phyloP scores from a whole-genome alignment of 176 grass and related monocot genomes.

The Zoysia pacifica region DNA sequence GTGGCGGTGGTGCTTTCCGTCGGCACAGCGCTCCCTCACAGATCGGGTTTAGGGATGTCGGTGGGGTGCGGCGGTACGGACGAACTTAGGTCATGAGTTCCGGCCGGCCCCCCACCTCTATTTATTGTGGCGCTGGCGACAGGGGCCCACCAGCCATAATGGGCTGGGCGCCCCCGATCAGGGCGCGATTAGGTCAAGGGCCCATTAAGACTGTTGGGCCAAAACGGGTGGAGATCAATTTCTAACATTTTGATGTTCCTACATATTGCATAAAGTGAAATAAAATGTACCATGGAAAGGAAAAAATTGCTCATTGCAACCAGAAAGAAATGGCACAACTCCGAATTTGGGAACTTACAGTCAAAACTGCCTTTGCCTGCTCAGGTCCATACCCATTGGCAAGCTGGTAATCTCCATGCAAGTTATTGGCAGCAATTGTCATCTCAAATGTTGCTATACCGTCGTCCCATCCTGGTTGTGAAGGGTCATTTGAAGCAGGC shows the following conservation, averaged over 20 bases:
- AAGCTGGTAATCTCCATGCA: conserved; percentile 92
- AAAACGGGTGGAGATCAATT: no score
- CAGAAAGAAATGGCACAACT: not conserved
- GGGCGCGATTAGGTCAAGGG: no score
- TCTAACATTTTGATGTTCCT: conserved; percentile 79
- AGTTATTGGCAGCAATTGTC: conserved; percentile 64
- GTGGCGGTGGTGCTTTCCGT: no score
- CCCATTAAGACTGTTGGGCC: no score
- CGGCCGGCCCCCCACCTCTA: no score
- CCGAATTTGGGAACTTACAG: conserved; percentile 53
- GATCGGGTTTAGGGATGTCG: no score
- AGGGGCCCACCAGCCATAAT: no score
- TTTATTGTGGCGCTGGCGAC: no score
- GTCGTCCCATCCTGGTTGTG: conserved; percentile 71
- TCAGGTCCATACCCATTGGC: conserved; percentile 70
- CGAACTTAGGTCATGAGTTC: no score
- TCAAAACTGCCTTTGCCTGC: conserved; percentile 54
- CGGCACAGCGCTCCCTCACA: no score
- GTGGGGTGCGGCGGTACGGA: no score
- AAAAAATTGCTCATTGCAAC: conserved; percentile 1
- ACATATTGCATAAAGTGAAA: conserved; percentile 31
- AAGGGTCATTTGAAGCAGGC: conserved; percentile 64
- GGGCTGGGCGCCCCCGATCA: no score
- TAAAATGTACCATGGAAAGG: not conserved
- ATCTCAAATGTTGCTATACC: conserved; percentile 76